Conservation (phyloP, 2,329 filamentous ascomycete genomes). For the Aspergillus ochraceus region DNA sequence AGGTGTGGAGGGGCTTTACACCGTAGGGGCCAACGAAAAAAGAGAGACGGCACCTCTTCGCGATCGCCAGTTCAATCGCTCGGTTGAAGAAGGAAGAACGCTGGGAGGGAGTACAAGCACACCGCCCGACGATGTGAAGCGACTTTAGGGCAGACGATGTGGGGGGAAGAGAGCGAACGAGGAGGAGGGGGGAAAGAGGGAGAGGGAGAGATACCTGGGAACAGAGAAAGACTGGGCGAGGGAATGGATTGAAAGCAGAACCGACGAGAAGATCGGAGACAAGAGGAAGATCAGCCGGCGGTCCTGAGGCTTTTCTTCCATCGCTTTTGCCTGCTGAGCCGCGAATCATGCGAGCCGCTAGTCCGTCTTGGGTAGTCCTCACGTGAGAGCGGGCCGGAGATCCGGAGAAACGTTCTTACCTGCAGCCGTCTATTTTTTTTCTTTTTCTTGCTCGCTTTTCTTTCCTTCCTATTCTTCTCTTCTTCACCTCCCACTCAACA, state of each 20-base stretch:
- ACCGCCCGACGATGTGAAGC: background rate
- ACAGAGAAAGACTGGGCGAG: background rate
- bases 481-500: conserved; percentile 1
- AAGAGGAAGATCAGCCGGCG: conserved; percentile 6
- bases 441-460: conserved; percentile 17
- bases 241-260: conserved; percentile 1
- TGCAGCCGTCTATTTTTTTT: conserved; percentile 12
- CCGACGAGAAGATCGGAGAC: background rate
- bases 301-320: conserved; percentile 16
- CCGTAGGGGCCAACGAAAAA: conserved; percentile 22
- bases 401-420: conserved; percentile 12
- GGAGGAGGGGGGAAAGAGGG: conserved; percentile 25
- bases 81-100: conserved; percentile 17
- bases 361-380: conserved; percentile 7
- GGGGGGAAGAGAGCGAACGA: conserved; percentile 26
- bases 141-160: conserved; percentile 16
- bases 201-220: conserved; percentile 10
- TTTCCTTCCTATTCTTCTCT: conserved; percentile 6
- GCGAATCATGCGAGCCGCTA: conserved; percentile 16
- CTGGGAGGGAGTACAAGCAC: background rate
- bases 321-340: background rate
- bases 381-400: conserved; percentile 6
- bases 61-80: conserved; percentile 23
- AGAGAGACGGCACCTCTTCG: conserved; percentile 18
- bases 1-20: conserved; percentile 35